Evolutionary conservation across 2,329 filamentous ascomycete species (phyloP).

Genomic region (Cladosporium sp.): DNA sequence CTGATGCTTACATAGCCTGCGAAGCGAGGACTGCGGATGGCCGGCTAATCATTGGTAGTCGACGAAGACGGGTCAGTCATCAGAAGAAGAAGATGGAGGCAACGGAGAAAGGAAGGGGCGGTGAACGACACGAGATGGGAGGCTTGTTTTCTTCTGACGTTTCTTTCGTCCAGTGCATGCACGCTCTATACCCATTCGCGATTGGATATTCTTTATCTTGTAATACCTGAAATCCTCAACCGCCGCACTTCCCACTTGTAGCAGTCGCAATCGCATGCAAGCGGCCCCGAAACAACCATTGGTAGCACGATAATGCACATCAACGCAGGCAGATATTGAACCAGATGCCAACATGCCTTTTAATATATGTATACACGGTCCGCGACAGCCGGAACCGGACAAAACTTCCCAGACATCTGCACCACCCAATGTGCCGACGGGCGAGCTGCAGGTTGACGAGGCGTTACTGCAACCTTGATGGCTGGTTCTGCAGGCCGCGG

Average conservation of each 20-base stretch:
- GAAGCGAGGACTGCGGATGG: neutral
- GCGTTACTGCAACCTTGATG: conserved; percentile 1
- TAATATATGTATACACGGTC: neutral
- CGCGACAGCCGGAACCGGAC: neutral
- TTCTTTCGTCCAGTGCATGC: neutral
- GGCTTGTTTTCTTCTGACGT: neutral
- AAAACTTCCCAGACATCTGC: neutral
- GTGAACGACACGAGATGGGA: neutral
- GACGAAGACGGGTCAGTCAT: neutral
- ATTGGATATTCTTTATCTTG: conserved; percentile 2
- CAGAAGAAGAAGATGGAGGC: neutral
- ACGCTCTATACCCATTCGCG: conserved; percentile 6
- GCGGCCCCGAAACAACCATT: neutral
- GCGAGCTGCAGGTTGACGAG: neutral
- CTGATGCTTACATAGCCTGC: neutral
- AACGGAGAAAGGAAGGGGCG: neutral
- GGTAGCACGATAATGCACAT: neutral
- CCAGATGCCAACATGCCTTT: too few species aligned
- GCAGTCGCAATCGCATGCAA: neutral
- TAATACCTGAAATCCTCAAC: neutral
- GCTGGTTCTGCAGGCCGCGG: neutral
- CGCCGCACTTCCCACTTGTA: neutral
- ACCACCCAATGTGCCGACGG: neutral
- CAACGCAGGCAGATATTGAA: too few species aligned
- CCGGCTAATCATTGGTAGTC: neutral